A percentile compares a stretch with the other conserved stretches of the same genome.
phyloP scores from a whole-genome alignment of 495 filamentous ascomycete genomes.

The Aspergillus sclerotioniger region DNA sequence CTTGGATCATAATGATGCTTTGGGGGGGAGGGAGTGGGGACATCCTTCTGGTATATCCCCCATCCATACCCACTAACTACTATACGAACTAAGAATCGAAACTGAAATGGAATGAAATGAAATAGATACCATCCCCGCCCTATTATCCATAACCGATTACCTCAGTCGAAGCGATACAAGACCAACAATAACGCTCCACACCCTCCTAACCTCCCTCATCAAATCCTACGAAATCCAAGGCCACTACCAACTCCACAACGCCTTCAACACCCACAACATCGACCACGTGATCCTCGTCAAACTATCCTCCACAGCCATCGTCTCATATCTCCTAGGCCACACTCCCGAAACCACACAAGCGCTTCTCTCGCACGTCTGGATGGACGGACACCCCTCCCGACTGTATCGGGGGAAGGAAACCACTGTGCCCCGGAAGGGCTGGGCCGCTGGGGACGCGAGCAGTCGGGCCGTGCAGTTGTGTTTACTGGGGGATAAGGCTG shows the following conservation, averaged over 20 bases:
- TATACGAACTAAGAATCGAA: too few species aligned
- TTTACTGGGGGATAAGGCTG: conserved; percentile 27
- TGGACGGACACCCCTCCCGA: conserved; percentile 38
- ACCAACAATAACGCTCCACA: conserved; percentile 14
- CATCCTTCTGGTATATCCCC: conserved; percentile 25
- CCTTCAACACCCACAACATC: conserved; percentile 40
- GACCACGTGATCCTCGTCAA: conserved; percentile 50
- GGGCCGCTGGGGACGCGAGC: conserved; percentile 47
- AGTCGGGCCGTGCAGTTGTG: conserved; percentile 45
- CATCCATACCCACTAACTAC: too few species aligned
- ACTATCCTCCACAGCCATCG: conserved; percentile 39
- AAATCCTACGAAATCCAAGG: conserved; percentile 52
- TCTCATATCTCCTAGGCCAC: conserved; percentile 36
- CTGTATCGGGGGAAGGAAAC: conserved; percentile 33
- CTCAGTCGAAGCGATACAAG: conserved; percentile 15
- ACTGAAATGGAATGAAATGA: too few species aligned
- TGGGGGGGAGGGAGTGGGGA: conserved; percentile 36
- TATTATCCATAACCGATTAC: conserved; percentile 23
- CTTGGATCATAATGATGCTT: conserved; percentile 42
- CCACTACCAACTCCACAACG: conserved; percentile 34
- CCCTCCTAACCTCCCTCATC: conserved; percentile 33
- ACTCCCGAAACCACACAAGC: conserved; percentile 27
- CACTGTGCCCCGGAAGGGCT: conserved; percentile 43
- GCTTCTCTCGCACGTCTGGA: conserved; percentile 39
- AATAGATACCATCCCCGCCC: conserved; percentile 42